Base-by-base conservation (phyloP, 2,329 filamentous ascomycete species). In the Trematosphaeria pertusa region DNA sequence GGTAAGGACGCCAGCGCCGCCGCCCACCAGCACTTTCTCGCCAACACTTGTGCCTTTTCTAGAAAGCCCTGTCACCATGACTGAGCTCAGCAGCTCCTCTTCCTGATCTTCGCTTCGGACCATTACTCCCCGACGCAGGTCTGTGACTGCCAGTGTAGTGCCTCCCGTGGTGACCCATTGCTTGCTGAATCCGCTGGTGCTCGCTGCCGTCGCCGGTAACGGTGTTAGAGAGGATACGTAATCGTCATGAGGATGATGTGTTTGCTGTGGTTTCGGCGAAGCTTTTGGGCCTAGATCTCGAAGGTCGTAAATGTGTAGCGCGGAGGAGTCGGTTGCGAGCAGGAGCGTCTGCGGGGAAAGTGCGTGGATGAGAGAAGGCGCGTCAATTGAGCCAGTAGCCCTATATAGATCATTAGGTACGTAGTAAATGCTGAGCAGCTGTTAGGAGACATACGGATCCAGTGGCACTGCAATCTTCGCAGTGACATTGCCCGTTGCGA, bases 141-240 rank as follows among this genome's bases (percentile, higher is more conserved):
- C 94, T 0, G 91, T 96, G 28, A 97, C 87, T 1, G 91, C 90
- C 15, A 99, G 77, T 0, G 93, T 97, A 1, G 90, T 93, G 34
- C 91, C 92, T 24, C 94, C 94, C 0, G 92, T 97, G 28, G 88
- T 94, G 41, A 97, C 83, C 88, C 91, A 99, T 74, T 97, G 93
- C 74, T 96, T 96, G 62, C 89, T 86, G 69, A 89, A 93, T 4
- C 92, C 92, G 14, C 88, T 93, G 0, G 91, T 96, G 70, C 88
- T 94, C 45, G 88, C 84, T 21, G 86, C 81, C 2, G 88, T 87
- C 0, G 92, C 82, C 0, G 92, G 91, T 0, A 99, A 82, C 1
- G 92, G 86, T 0, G 89, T 88, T 34, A 99, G 80, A 38, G 89
- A 92, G 22, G 92, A 94, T 43, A 99, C 84, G 72, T 96, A 97